Base-by-base conservation (phyloP, 2,329 filamentous ascomycete genomes). In the Atkinsonella texensis region DNA sequence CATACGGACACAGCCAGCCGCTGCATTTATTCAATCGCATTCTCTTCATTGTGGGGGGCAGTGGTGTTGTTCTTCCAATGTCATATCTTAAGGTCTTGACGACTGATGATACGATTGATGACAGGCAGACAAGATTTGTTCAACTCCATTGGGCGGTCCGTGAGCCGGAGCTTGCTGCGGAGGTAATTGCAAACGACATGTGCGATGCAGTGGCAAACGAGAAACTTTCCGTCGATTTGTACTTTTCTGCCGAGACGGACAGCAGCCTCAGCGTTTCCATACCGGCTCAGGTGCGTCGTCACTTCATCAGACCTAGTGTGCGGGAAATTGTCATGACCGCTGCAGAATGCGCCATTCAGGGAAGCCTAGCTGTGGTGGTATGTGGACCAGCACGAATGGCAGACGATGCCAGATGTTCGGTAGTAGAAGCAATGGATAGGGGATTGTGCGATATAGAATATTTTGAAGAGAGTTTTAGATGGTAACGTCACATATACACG, bases 341-440 rank as follows among this genome's bases (percentile, higher is more conserved):
- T 0, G 60, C 57, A 1, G 57, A 56, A 3, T 53, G 58, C 1
- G 58, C 57, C 0, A 54, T 54, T 0, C 52, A 53, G 0, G 63
- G 61, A 1, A 63, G 61, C 12, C 43, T 73, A 1, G 72, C 71
- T 0, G 62, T 75, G 0, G 63, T 75, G 12, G 69, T 69, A 0
- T 75, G 72, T 52, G 72, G 72, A 0, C 72, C 72, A 11, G 67
- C 64, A 2, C 62, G 58, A 38, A 71, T 75, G 71, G 70, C 69
- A 0, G 72, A 75, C 52, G 69, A 72, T 32, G 63, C 70, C 3
- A 59, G 72, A 42, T 56, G 55, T 45, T 66, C 69, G 0, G 68
- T 70, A 0, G 63, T 67, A 0, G 58, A 61, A 2, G 56, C 63
- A 13, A 53, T 73, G 17, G 55, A 54, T 1, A 54, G 54, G 6